Evolutionary conservation across 208 protist species (phyloP), one percentile per base, ranked within the genome.

Genomic region (Leptomonas seymouri): DNA sequence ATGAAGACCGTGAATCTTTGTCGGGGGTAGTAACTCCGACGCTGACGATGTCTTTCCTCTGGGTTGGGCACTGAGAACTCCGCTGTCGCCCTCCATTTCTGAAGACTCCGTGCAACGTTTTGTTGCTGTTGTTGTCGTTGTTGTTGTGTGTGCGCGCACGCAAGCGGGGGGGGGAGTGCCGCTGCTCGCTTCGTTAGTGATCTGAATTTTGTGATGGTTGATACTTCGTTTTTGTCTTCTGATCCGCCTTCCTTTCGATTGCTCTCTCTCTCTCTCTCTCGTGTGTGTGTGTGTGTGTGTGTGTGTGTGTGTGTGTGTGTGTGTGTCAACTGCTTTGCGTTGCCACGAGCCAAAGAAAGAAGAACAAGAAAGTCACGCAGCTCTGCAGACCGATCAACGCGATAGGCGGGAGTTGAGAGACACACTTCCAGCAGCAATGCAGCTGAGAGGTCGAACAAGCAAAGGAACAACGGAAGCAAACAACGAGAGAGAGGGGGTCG

Each of bases 1-100:
- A 14, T 55, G 61, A 11, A 39, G 46, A 18, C 12, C 5, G 48
- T 67, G 61, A 0, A 67, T 34, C 15, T 42, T 67, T 27, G 61
- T 67, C 18, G 45, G 30, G 3, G 61, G 61, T 3, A 21, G 0
- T 9, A 23, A 20, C 1, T 25, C 11, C 12, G 59, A 46, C 15
- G 44, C 15, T 2, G 36, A 23, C 27, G 58, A 39, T 15, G 8
- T 18, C n/a, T 55, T 51, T 1, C n/a, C 20, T 12, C 31, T 20
- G 0, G 23, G 0, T 11, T 16, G 16, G 1, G 28, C 23, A 15
- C 20, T 31, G 46, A 3, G 1, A 8, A 27, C 0, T 27, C 18
- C 14, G 28, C 20, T 56, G 1, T 36, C 48, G 0, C 3, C 20
- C 21, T 46, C 34, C 61, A 67, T 67, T 3, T 39, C 3, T 39